These are phyloP conservation scores for Monilinia laxa DNA, from an alignment of 2,329 filamentous ascomycete species.

Conservation along the genomic window DNA sequence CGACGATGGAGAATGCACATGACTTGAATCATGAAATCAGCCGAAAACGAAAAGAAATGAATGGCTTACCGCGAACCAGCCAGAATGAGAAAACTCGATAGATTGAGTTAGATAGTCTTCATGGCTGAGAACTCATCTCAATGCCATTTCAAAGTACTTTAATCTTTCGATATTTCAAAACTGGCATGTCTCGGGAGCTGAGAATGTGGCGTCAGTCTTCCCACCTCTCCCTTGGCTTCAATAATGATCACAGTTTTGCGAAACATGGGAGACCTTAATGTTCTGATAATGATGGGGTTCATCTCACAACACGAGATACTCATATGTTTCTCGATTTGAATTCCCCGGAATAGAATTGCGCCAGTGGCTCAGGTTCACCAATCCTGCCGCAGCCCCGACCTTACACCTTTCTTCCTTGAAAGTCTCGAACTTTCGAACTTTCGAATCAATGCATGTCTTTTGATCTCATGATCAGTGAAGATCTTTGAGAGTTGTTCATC, in stretches of 20 bases:
- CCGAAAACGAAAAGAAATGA: conserved; percentile 15
- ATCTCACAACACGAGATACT: conserved; percentile 4
- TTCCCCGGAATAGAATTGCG: background rate
- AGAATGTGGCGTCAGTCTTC: conserved; percentile 18
- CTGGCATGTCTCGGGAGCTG: conserved; percentile 5
- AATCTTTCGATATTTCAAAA: background rate
- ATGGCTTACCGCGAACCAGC: background rate
- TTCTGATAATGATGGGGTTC: background rate
- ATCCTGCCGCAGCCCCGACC: background rate
- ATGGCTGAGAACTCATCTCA: background rate
- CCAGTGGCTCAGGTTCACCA: background rate
- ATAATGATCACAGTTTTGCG: background rate
- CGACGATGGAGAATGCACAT: background rate
- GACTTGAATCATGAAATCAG: background rate
- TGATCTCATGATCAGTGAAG: background rate
- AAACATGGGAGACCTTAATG: background rate
- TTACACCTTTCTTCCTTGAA: background rate
- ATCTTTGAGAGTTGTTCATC: background rate
- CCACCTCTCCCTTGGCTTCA: background rate
- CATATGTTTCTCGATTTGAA: background rate
- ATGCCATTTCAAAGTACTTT: background rate
- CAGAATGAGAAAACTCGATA: background rate
- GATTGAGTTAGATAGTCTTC: background rate
- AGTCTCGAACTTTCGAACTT: background rate
- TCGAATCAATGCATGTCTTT: background rate